Conservation (phyloP, 768 basidiomycete species). For the Sarcodon sp. region DNA sequence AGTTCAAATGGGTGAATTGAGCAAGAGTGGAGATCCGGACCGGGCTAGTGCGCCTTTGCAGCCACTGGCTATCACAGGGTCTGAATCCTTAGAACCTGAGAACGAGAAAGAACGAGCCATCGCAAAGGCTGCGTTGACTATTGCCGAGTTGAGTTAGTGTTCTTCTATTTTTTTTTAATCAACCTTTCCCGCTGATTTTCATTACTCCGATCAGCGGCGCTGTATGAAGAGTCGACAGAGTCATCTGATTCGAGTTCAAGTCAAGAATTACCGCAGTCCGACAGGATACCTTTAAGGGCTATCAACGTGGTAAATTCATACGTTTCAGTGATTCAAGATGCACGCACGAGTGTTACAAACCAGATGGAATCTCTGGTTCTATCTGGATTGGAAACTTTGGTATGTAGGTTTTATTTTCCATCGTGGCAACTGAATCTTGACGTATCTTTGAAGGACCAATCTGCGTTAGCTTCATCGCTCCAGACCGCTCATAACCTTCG, state of each 20-base stretch:
- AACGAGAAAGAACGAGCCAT: slow-evolving; percentile 81
- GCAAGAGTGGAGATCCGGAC: slow-evolving; percentile 9
- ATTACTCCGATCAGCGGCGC: background rate
- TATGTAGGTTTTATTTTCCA: slow-evolving; percentile 23
- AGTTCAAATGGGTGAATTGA: slow-evolving; percentile 70
- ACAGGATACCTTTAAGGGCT: slow-evolving; percentile 42
- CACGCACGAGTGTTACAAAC: slow-evolving; percentile 53
- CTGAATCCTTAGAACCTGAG: slow-evolving; percentile 27
- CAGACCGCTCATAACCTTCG: slow-evolving; percentile 94
- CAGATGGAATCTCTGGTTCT: slow-evolving; percentile 93
- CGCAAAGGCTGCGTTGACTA: slow-evolving; percentile 88
- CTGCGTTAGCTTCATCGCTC: slow-evolving; percentile 81
- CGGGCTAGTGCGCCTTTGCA: background rate
- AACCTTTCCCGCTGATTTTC: background rate
- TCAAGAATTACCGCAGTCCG: background rate
- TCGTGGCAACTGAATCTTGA: background rate
- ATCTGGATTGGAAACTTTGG: slow-evolving; percentile 63
- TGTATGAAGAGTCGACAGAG: background rate
- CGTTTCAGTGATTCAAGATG: slow-evolving; percentile 57
- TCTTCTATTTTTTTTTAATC: background rate
- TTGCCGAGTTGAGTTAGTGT: slow-evolving; percentile 79
- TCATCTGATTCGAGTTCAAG: background rate
- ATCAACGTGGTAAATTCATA: slow-evolving; percentile 62
- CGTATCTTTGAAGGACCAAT: slow-evolving; percentile 56
- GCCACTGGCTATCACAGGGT: background rate